Conservation (phyloP, 2,329 filamentous ascomycete genomes). For the Tricladium varicosporioides region DNA sequence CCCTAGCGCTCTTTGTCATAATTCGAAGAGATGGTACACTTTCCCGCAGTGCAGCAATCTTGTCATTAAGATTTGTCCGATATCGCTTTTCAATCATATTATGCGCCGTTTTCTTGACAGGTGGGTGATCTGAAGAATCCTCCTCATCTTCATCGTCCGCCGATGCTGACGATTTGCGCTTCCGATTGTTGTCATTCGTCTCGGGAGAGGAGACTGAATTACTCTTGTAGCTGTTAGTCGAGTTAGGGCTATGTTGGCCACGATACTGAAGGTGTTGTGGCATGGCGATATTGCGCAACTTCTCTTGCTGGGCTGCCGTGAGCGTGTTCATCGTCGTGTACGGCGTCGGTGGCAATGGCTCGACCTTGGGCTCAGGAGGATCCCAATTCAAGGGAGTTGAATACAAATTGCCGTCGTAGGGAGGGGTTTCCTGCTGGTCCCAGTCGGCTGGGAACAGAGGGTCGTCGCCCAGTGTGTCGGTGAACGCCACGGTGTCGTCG, state of each 20-base stretch:
- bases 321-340: slow-evolving; percentile 39
- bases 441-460: slow-evolving; percentile 22
- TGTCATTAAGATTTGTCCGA: slow-evolving; percentile 93
- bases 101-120: slow-evolving; percentile 87
- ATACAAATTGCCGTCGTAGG: slow-evolving; percentile 33
- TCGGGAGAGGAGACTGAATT: slow-evolving; percentile 59
- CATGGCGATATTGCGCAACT: slow-evolving; percentile 63
- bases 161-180: slow-evolving; percentile 66
- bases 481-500: slow-evolving; percentile 25
- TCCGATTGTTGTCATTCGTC: slow-evolving; percentile 51
- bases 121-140: slow-evolving; percentile 53
- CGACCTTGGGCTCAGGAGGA: slow-evolving; percentile 27
- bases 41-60: slow-evolving; percentile 88
- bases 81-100: slow-evolving; percentile 99
- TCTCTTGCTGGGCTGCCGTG: slow-evolving; percentile 59
- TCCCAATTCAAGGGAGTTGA: slow-evolving; percentile 34
- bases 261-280: slow-evolving; percentile 57
- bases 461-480: slow-evolving; percentile 20
- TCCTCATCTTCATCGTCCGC: slow-evolving; percentile 61
- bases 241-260: slow-evolving; percentile 51
- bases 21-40: slow-evolving; percentile 88
- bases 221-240: slow-evolving; percentile 47
- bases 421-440: slow-evolving; percentile 28
- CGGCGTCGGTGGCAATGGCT: slow-evolving; percentile 19
- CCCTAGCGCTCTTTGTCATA: slow-evolving; percentile 70